A percentile compares a stretch with the other conserved stretches of the same genome.
These are phyloP conservation scores for Geranium incanum DNA, from an alignment of 441 rosid genomes.

Conservation along the genomic window DNA sequence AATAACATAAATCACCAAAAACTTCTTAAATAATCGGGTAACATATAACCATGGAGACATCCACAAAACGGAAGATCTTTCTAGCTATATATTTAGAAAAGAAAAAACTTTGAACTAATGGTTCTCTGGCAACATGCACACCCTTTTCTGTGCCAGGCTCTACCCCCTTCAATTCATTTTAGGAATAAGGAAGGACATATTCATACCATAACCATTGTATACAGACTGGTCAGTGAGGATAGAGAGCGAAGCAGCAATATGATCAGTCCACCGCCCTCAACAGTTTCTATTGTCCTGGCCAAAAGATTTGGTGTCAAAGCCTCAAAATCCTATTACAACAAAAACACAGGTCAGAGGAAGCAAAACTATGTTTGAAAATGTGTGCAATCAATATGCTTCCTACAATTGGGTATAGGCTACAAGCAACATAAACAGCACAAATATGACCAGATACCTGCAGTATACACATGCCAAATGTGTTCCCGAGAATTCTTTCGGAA, in stretches of 20 bases:
- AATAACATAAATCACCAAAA: neutral
- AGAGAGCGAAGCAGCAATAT: constrained; percentile 75
- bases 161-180: neutral
- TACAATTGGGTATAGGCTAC: neutral
- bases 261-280: constrained; percentile 92
- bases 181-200: neutral
- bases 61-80: neutral
- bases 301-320: constrained; percentile 92
- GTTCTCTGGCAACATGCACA: neutral
- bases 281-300: constrained; percentile 97
- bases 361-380: constrained; percentile 1
- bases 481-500: constrained; percentile 79
- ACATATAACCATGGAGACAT: neutral
- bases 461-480: constrained; percentile 93
- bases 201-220: constrained; percentile 95
- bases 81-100: neutral
- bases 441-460: constrained; percentile 50
- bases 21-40: neutral
- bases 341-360: neutral
- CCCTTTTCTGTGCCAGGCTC: neutral
- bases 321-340: constrained; percentile 71
- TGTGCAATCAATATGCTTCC: neutral
- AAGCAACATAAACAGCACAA: neutral
- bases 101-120: neutral
- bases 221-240: constrained; percentile 72